Evolutionary conservation across 2,329 filamentous ascomycete genomes (phyloP).

Genomic region (Nothophoma quercina): DNA sequence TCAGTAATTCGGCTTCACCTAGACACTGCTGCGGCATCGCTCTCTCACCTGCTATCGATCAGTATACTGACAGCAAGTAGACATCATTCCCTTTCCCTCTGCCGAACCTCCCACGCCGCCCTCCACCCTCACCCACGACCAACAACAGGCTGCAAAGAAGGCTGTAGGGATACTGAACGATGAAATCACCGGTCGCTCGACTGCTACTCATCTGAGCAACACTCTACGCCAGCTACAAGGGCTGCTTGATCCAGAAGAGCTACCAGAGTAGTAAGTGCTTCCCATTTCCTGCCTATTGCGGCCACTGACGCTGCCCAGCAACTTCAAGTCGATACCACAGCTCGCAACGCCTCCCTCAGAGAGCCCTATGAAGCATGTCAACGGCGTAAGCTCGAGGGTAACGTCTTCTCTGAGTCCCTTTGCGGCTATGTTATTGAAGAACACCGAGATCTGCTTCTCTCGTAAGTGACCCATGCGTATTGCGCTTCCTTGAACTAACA

Average conservation of each 20-base stretch:
- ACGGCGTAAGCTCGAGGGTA: constrained; percentile 28
- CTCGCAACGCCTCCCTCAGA: constrained; percentile 44
- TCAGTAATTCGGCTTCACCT: constrained; percentile 52
- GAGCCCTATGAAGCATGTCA: constrained; percentile 27
- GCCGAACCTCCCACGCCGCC: constrained; percentile 51
- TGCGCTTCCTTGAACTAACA: constrained; percentile 20
- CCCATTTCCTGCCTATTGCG: constrained; percentile 4
- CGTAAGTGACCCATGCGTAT: constrained; percentile 27
- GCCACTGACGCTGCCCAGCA: constrained; percentile 31
- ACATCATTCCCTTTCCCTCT: constrained; percentile 56
- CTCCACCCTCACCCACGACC: constrained; percentile 48
- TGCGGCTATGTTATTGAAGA: constrained; percentile 61
- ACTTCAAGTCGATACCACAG: constrained; percentile 43
- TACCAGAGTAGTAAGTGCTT: constrained; percentile 69
- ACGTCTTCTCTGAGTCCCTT: constrained; percentile 57
- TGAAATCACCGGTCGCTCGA: constrained; percentile 67
- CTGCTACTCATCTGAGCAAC: constrained; percentile 72
- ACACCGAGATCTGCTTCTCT: constrained; percentile 48
- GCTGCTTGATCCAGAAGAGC: constrained; percentile 74
- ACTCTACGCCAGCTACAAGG: constrained; percentile 77
- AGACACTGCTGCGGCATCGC: constrained; percentile 7
- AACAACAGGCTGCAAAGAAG: constrained; percentile 60
- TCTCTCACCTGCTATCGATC: constrained; percentile 27
- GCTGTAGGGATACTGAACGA: constrained; percentile 73
- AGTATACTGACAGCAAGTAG: constrained; percentile 41